Evolutionary conservation across 805 yeast species (phyloP).

Genomic region (Saturnispora quitensis): DNA sequence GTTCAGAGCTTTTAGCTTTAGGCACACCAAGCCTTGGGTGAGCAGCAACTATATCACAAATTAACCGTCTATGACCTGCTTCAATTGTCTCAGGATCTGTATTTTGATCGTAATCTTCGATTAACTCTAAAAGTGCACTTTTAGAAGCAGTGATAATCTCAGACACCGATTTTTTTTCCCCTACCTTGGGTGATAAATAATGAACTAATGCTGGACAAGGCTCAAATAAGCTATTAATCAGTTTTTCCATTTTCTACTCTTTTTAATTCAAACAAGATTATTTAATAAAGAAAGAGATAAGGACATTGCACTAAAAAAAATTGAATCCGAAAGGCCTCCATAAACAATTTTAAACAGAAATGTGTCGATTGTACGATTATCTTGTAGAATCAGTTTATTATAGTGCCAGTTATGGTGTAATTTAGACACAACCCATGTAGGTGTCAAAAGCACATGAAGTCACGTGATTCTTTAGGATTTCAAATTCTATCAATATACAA

Average conservation of each 20-base stretch:
- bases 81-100: not conserved
- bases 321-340: not conserved
- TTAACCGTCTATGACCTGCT: not conserved
- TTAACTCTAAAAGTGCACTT: constrained; percentile 2
- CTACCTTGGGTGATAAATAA: constrained; percentile 27
- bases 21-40: constrained; percentile 85
- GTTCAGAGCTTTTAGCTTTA: constrained; percentile 23
- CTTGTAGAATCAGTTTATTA: no score
- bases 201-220: constrained; percentile 43
- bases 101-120: constrained; percentile 1
- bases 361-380: not conserved
- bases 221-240: constrained; percentile 44
- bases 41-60: constrained; percentile 61
- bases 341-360: not conserved
- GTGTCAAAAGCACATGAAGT: not conserved
- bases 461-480: not conserved
- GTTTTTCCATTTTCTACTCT: not conserved
- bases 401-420: not conserved
- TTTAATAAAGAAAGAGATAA: not conserved
- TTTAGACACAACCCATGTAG: not conserved
- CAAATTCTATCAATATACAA: not conserved
- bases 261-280: not conserved
- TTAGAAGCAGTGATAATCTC: constrained; percentile 21
- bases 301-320: not conserved
- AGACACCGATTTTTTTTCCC: constrained; percentile 15